These are phyloP conservation scores for Colletotrichum kahawae DNA, from an alignment of 2,329 filamentous ascomycete species.

Conservation along the genomic window DNA sequence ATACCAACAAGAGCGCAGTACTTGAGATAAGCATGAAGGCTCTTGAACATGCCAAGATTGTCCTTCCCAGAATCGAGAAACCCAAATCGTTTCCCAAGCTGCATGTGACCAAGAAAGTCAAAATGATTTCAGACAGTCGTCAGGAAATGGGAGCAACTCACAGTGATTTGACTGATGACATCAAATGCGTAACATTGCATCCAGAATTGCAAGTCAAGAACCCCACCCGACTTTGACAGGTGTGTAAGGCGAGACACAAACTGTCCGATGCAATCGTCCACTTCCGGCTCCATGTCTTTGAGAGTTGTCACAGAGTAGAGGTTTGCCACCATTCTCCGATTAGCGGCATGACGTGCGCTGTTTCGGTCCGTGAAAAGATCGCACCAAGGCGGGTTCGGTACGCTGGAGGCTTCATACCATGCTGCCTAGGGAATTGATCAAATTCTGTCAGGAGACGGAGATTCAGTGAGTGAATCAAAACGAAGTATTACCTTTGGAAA, in stretches of 20 bases:
- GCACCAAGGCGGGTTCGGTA: not conserved
- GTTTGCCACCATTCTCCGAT: not conserved
- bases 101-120: not conserved
- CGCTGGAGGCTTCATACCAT: not conserved
- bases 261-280: not conserved
- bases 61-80: not conserved
- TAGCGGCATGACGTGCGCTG: not conserved
- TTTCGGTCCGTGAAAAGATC: not conserved
- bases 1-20: not conserved
- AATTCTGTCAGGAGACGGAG: not conserved
- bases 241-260: not conserved
- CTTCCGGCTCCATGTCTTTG: not conserved
- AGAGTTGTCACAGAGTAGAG: not conserved
- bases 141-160: not conserved
- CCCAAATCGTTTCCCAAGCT: not conserved
- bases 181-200: not conserved
- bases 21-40: not conserved
- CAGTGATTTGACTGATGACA: not conserved
- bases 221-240: not conserved
- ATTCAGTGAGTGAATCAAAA: not conserved
- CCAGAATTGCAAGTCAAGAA: not conserved
- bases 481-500: not conserved
- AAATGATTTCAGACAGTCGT: not conserved
- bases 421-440: not conserved
- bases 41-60: not conserved